Evolutionary conservation across 768 basidiomycete species (phyloP), one percentile per base, ranked within the genome.

Genomic region (Trametes elegans): DNA sequence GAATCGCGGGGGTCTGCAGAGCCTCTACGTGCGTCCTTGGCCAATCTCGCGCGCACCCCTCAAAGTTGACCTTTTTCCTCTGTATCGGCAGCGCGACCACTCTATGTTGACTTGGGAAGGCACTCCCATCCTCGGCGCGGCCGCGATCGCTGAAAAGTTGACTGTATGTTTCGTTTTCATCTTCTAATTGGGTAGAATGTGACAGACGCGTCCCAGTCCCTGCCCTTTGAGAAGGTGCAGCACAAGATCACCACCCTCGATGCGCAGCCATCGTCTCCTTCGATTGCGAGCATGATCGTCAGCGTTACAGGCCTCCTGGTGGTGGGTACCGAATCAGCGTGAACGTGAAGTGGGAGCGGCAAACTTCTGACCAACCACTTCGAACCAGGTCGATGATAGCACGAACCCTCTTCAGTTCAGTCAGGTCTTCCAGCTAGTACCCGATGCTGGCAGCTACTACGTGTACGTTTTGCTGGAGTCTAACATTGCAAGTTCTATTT

Each of bases 81-180:
- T 34, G n/a, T 50, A 63, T 36, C 44, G 55, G 23, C 69, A 98
- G 96, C 84, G 93, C 57, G 72, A 76, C 11, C 43, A 63, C 49
- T 98, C 95, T 10, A 96, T 95, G 91, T 74, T 98, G 65, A 82
- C 87, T 7, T 98, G 81, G 71, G 94, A 98, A 72, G 80, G 79
- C 13, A 39, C 62, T 27, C 83, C 77, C 19, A 70, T 84, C 60
- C 74, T 78, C 48, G 92, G 94, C 16, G 68, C 59, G 1, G 5
- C 9, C 0, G 64, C 61, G 18, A 93, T 96, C 69, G 61, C 76
- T 16, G 83, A 87, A 66, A 95, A 98, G 71, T 76, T 98, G 39
- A 74, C 70, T 32, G 94, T 94, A 66, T 58, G 73, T 63, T 3
- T 32, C 38, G 7, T 18, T 16, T 11, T 49, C 31, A 26, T 32